These are phyloP conservation scores for Aspergillus haitiensis DNA, from an alignment of 495 filamentous ascomycete genomes.

Conservation along the genomic window DNA sequence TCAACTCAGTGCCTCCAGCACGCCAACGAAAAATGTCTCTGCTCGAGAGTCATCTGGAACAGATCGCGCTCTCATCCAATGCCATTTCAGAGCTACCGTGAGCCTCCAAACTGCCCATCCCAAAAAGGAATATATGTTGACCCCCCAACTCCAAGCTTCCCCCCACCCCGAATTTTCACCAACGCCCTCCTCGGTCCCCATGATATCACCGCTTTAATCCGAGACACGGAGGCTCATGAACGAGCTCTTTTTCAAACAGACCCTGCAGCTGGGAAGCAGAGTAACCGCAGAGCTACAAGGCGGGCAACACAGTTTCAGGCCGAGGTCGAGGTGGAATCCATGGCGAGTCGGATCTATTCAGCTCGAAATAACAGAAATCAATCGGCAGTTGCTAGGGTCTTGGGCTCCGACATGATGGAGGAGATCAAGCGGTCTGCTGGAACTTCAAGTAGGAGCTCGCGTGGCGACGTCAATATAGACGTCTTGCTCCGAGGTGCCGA, in stretches of 20 bases:
- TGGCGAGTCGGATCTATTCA: constrained; percentile 52
- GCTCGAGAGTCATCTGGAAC: constrained; percentile 82
- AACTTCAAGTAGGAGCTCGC: constrained; percentile 40
- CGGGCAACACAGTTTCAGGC: constrained; percentile 48
- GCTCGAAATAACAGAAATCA: constrained; percentile 64
- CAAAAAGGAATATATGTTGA: neutral
- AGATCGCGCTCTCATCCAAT: constrained; percentile 78
- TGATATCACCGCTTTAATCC: constrained; percentile 92
- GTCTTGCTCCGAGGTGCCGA: constrained; percentile 84
- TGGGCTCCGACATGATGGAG: constrained; percentile 84
- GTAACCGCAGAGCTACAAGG: constrained; percentile 44
- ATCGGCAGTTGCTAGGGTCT: constrained; percentile 84
- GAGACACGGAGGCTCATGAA: constrained; percentile 94
- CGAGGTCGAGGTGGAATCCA: constrained; percentile 44
- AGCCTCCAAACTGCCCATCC: constrained; percentile 27
- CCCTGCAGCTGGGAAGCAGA: constrained; percentile 49
- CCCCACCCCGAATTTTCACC: constrained; percentile 90
- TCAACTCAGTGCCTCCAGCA: neutral
- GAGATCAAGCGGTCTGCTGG: constrained; percentile 65
- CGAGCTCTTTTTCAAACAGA: constrained; percentile 92
- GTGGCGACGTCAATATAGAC: constrained; percentile 81
- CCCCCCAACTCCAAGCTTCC: constrained; percentile 59
- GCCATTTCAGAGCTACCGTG: constrained; percentile 84
- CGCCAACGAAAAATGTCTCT: constrained; percentile 58
- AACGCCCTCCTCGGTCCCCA: constrained; percentile 83